Conservation (phyloP, 495 filamentous ascomycete species). For the Talaromyces wortmannii region DNA sequence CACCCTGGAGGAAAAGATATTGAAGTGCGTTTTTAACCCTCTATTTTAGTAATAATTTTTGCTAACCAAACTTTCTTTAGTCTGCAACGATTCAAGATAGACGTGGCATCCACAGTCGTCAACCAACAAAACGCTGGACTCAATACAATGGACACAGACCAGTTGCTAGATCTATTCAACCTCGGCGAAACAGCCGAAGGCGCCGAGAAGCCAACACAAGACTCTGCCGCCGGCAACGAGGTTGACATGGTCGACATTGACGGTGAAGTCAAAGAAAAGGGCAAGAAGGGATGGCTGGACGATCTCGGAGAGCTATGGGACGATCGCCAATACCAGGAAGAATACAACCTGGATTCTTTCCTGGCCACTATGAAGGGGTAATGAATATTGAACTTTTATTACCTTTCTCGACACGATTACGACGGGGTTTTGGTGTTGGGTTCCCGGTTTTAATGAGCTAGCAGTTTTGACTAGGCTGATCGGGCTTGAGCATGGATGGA, state of each 20-base stretch:
- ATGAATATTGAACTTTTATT: constrained; percentile 8
- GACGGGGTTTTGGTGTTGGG: no score
- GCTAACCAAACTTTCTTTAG: constrained; percentile 30
- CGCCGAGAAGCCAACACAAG: constrained; percentile 53
- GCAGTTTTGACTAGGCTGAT: neutral
- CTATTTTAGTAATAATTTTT: neutral
- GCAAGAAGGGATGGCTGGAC: constrained; percentile 92
- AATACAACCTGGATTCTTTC: constrained; percentile 91
- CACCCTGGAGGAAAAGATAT: constrained; percentile 96
- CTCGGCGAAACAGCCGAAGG: constrained; percentile 71
- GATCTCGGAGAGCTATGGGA: constrained; percentile 96
- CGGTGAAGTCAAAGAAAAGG: constrained; percentile 87
- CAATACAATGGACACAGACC: constrained; percentile 94
- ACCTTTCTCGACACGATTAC: neutral
- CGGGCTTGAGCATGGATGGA: neutral
- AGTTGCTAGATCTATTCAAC: constrained; percentile 95
- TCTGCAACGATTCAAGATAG: constrained; percentile 98
- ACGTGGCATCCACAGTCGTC: constrained; percentile 95
- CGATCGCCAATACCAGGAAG: constrained; percentile 91
- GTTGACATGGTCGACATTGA: constrained; percentile 93
- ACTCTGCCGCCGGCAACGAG: constrained; percentile 49
- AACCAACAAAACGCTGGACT: constrained; percentile 98
- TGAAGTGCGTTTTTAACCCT: constrained; percentile 53
- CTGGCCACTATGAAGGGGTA: constrained; percentile 75
- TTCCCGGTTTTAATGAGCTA: neutral